A percentile compares a stretch with the other conserved stretches of the same genome.
Evolutionary conservation across 2,329 filamentous ascomycete genomes (phyloP).

Genomic region (Fusarium nurragi): DNA sequence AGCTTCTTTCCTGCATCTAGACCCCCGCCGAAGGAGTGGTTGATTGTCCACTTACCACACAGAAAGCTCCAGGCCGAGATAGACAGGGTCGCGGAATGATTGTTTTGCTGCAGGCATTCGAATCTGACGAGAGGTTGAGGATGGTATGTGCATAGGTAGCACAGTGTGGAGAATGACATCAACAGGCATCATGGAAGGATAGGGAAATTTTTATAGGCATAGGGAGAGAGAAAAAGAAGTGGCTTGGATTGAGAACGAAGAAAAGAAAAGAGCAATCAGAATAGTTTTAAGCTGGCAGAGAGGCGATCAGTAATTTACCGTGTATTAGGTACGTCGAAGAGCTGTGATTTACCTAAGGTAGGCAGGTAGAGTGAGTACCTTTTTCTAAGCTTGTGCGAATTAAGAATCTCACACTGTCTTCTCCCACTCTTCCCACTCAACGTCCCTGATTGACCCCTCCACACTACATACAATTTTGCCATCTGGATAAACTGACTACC

Average conservation of each 20-base stretch:
- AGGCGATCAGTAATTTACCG: neutral
- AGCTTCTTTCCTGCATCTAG: neutral
- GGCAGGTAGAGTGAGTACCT: neutral
- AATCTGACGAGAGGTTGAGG: neutral
- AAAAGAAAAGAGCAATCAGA: neutral
- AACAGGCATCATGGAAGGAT: neutral
- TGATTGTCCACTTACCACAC: neutral
- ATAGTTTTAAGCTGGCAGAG: neutral
- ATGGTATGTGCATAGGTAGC: neutral
- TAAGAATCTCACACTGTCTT: constrained; percentile 1
- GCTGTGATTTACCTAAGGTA: too few species aligned
- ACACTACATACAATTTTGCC: constrained; percentile 23
- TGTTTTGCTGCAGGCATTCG: neutral
- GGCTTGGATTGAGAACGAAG: neutral
- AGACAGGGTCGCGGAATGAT: neutral
- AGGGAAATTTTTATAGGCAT: neutral
- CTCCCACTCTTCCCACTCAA: neutral
- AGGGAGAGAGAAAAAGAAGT: neutral
- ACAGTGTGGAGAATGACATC: constrained; percentile 26
- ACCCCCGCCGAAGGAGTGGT: neutral
- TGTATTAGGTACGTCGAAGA: neutral
- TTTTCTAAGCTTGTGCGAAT: neutral
- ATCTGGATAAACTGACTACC: neutral
- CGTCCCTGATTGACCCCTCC: constrained; percentile 22
- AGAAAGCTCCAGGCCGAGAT: neutral